Evolutionary conservation across 2,329 filamentous ascomycete species (phyloP), one percentile per base, ranked within the genome.

Genomic region (Alternaria arbusti): DNA sequence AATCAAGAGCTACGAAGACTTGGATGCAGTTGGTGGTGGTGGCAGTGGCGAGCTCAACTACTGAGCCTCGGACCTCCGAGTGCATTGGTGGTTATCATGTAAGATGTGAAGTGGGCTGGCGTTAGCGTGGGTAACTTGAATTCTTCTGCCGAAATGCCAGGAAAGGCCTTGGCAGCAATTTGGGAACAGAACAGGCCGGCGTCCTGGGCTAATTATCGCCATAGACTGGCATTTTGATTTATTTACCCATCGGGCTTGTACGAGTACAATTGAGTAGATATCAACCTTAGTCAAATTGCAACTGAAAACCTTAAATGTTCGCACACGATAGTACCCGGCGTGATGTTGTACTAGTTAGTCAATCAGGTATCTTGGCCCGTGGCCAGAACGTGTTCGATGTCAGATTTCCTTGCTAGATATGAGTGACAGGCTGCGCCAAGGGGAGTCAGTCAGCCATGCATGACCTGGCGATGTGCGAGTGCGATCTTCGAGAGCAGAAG

Each of bases 1-100:
- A 65, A 83, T 99, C 69, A 97, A 97, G 86, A 97, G 93, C 79
- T 99, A 99, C 78, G 96, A 99, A 80, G 96, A 99, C 78, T 84
- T 99, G 23, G 96, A 99, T 82, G 95, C 96, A n/a, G 83, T 82
- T 55, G 81, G 81, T 43, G 78, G 76, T 20, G 79, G 80, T 55
- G 92, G 90, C 44, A 89, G 90, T 44, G 91, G 92, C 26, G 95
- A 97, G 82, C 84, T 98, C 74, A 96, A 98, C 81, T 98, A 98
- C 78, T 98, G 78, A 70, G 59, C 46, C 23, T 32, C 30, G 45
- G 57, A 26, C 22, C 20, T 44, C 23, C 44, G 30, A 40, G 11
- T 30, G 59, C 28, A 54, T 40, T 46, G 50, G 55, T 28, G 30
- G 59, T 54, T 46, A 54, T 54, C 45, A 46, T 63, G 59, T 66